Base-by-base conservation (phyloP, 1,284 basidiomycete genomes). In the Rhodofomes roseus region DNA sequence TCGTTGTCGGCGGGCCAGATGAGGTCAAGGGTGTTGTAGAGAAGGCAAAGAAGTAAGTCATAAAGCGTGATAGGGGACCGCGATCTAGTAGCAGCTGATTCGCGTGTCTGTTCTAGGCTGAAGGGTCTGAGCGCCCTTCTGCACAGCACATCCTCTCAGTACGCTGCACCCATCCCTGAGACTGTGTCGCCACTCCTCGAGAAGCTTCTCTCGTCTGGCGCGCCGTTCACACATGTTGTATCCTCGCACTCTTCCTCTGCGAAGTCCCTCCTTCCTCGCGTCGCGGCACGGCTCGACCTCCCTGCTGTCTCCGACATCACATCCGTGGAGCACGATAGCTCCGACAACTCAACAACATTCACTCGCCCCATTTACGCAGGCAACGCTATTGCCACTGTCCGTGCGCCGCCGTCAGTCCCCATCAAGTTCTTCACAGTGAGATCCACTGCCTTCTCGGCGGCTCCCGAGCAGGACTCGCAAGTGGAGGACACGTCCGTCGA, bases 321-420 rank as follows among this genome's bases (percentile, higher is more conserved):
- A 9, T 89, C 87, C 18, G 76, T 97, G 69, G 84, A 86, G 52
- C 89, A 98, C 68, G 89, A 97, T 69, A 69, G 79, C 36, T 72
- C 83, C 2, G 86, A 87, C 54, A 87, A 89, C 71, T 84, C 77
- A 72, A 85, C 90, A 20, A 90, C 85, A 4, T 98, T 97, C 75
- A 86, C 92, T 9, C 91, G 96, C 50, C 95, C 95, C 50, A 97
- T 99, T 73, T 99, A 99, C 71, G 97, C 97, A 54, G 97, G 97
- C 54, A 99, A 99, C 74, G 97, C 97, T 52, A 94, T 99, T 64
- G 85, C 95, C 36, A 98, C 95, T 51, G 88, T 99, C 66, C 89
- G 90, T 66, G 92, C 92, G 4, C 80, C 87, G 1, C 79, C 83
- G 25, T 80, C 83, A 36, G 80, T 95, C 72, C 82, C 84, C 54